These are phyloP conservation scores for Aspergillus caelatus DNA, from an alignment of 2,329 filamentous ascomycete genomes.

Conservation along the genomic window DNA sequence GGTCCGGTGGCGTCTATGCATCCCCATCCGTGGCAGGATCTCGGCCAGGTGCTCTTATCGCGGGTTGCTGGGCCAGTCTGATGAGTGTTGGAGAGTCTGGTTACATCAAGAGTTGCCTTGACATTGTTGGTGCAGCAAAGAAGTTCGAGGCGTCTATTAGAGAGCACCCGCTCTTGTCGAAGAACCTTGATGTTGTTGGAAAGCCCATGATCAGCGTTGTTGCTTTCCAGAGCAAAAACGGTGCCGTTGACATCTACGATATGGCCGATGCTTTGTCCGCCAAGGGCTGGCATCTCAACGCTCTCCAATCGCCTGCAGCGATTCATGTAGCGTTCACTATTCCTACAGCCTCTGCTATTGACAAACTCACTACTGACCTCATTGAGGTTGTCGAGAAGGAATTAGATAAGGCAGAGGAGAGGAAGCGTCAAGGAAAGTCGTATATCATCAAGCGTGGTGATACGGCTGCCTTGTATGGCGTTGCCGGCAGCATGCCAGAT, in stretches of 20 bases:
- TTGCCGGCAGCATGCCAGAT: constrained; percentile 91
- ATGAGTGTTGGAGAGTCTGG: constrained; percentile 86
- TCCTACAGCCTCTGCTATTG: constrained; percentile 79
- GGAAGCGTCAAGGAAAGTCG: constrained; percentile 62
- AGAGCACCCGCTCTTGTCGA: constrained; percentile 66
- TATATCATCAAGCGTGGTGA: constrained; percentile 61
- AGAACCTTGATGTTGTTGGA: constrained; percentile 79
- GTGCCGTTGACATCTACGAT: constrained; percentile 85
- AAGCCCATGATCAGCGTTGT: constrained; percentile 87
- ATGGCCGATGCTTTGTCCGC: constrained; percentile 84
- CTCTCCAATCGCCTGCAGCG: constrained; percentile 85
- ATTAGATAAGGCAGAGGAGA: constrained; percentile 76
- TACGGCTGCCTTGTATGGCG: constrained; percentile 87
- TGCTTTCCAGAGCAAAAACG: constrained; percentile 74
- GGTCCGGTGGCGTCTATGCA: constrained; percentile 94
- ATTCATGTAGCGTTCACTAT: constrained; percentile 94
- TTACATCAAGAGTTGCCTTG: constrained; percentile 82
- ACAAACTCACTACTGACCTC: constrained; percentile 74
- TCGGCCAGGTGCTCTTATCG: constrained; percentile 89
- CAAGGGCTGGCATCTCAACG: constrained; percentile 94
- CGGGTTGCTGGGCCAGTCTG: constrained; percentile 90
- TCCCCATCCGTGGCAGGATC: constrained; percentile 90
- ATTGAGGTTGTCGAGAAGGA: constrained; percentile 64
- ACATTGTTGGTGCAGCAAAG: constrained; percentile 86
- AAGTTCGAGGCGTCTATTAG: constrained; percentile 76